Percentiles rank a stretch among this genome's conserved stretches.
Conservation (phyloP, 164 flowering plant genomes). For the Liriodendron chinense region DNA sequence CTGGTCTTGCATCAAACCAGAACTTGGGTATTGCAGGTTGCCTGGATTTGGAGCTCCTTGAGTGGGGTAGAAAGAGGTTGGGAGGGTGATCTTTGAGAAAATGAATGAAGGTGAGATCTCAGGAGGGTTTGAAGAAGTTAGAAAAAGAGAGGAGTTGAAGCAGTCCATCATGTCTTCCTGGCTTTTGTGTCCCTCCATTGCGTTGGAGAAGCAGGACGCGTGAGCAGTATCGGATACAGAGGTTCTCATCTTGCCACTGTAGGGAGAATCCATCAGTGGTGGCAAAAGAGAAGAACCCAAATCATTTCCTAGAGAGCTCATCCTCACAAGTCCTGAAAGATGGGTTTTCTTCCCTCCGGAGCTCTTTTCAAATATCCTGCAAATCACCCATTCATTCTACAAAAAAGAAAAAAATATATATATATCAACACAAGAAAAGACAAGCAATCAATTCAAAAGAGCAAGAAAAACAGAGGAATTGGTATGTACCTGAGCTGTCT, state of each 20-base stretch:
- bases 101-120: constrained; percentile 16
- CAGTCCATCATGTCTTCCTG: constrained; percentile 24
- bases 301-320: constrained; percentile 37
- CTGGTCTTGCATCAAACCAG: constrained; percentile 44
- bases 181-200: constrained; percentile 35
- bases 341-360: constrained; percentile 73
- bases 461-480: not conserved
- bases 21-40: constrained; percentile 32
- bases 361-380: constrained; percentile 83
- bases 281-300: constrained; percentile 43
- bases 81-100: constrained; percentile 23
- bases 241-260: constrained; percentile 17
- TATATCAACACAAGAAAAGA: constrained; percentile 9
- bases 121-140: constrained; percentile 17
- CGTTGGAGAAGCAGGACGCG: constrained; percentile 44
- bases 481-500: constrained; percentile 54
- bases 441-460: not conserved
- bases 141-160: constrained; percentile 33
- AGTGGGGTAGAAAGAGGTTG: constrained; percentile 30
- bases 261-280: constrained; percentile 62
- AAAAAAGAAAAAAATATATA: constrained; percentile 6
- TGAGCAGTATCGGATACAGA: constrained; percentile 15
- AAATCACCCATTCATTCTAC: constrained; percentile 98
- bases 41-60: constrained; percentile 21
- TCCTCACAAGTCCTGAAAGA: constrained; percentile 44